These are phyloP conservation scores for Toxoplasma gondii DNA, from an alignment of 169 alveolate genomes.

Conservation along the genomic window DNA sequence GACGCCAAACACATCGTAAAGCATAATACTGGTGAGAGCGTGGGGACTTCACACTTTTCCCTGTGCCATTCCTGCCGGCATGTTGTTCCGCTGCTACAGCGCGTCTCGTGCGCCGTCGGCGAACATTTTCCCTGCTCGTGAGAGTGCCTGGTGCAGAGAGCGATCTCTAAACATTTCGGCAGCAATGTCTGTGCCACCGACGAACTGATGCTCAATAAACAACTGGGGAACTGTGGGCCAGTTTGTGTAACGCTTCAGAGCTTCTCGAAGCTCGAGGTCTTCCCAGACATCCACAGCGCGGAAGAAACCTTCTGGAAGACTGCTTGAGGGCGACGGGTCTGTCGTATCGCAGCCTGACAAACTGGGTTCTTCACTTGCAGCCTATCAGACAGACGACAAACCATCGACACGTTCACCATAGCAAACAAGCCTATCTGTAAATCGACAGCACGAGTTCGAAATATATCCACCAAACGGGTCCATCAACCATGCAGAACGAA, in stretches of 20 bases:
- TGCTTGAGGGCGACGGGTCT: neutral
- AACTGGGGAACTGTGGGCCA: constrained; percentile 92
- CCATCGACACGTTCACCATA: neutral
- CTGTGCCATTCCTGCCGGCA: neutral
- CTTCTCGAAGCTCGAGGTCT: constrained; percentile 70
- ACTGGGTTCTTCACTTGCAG: neutral
- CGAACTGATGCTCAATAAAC: constrained; percentile 79
- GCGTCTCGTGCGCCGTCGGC: neutral
- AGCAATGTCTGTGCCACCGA: constrained; percentile 86
- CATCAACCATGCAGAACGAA: too few relatives aligned
- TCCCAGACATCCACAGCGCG: constrained; percentile 27
- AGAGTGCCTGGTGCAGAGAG: constrained; percentile 2
- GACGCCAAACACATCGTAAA: too few relatives aligned
- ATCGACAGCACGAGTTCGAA: too few relatives aligned
- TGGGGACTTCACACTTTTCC: neutral
- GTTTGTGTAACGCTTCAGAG: constrained; percentile 78
- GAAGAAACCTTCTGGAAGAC: neutral
- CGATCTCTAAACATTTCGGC: constrained; percentile 51
- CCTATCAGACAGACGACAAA: neutral
- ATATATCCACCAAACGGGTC: too few relatives aligned
- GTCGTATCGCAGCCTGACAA: neutral
- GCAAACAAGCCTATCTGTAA: too few relatives aligned
- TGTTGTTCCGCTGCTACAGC: neutral
- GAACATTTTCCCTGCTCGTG: neutral
- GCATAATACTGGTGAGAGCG: neutral